Evolutionary conservation across 1,284 basidiomycete genomes (phyloP), one percentile per base, ranked within the genome.

Genomic region (Malassezia caprae): DNA sequence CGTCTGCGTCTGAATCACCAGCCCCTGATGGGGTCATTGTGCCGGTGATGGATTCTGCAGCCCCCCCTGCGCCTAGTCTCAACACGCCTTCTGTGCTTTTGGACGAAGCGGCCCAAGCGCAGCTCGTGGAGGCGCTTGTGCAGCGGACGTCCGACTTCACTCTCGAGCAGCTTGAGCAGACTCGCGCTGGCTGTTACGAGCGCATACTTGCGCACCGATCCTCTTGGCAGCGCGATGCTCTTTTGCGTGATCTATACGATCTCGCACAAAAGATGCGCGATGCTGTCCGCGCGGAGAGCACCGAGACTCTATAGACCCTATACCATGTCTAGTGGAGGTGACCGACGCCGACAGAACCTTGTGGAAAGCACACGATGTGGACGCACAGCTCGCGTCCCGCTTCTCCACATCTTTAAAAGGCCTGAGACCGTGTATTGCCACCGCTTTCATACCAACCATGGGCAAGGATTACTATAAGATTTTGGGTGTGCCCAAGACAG

Each of bases 91-190:
- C 60, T 2, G 61, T 67, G 24, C 30, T 34, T 7, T 53, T 64
- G 42, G 37, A 48, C 10, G 19, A 48, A 1, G 10, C 23, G 4
- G 48, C 48, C 4, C 60, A 65, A 52, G 31, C 17, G 4, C 7
- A 37, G 8, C 62, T 73, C 12, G 34, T 49, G 17, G 30, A 28
- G 2, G 17, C 45, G 35, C 53, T 73, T 10, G 30, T 68, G 28
- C 17, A 23, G 8, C 45, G 48, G 8, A 67, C 66, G 5, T 46
- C 49, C 8, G 23, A 13, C 3, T 68, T 71, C 48, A 67, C 57
- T 30, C 59, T 96, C 42, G 93, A 98, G 69, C 84, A 96, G 73
- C 81, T 98, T 2, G 91, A 96, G 70, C 90, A 96, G 72, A 79
- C 96, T 6, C 83, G 94, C 3, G 90, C 93, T 4, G 83, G 82